phyloP scores from a whole-genome alignment of 805 yeast genomes.

The Ogataea nakhonphanomensis region DNA sequence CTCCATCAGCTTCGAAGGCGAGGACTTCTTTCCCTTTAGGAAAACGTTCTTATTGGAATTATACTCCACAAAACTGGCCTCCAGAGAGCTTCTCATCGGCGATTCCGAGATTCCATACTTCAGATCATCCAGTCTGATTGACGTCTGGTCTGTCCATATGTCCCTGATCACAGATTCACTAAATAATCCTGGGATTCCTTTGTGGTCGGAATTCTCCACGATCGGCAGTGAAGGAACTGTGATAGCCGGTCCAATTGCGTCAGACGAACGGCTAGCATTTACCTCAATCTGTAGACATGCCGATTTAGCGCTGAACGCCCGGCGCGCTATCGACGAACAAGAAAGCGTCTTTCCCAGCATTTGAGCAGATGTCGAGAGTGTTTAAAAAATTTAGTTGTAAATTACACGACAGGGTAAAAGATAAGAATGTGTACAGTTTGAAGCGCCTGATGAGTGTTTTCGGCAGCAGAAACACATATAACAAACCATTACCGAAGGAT shows the following conservation, averaged over 20 bases:
- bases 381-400: conserved; percentile 5
- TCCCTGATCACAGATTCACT: conserved; percentile 45
- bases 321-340: neutral
- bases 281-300: conserved; percentile 11
- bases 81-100: conserved; percentile 27
- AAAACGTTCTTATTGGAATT: conserved; percentile 17
- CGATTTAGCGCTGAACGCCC: conserved; percentile 6
- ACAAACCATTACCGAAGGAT: too few species aligned
- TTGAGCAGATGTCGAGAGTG: neutral
- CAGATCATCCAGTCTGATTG: conserved; percentile 37
- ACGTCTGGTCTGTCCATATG: conserved; percentile 48
- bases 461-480: too few species aligned
- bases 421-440: neutral
- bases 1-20: conserved; percentile 15
- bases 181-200: conserved; percentile 49
- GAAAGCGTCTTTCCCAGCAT: conserved; percentile 4
- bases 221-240: conserved; percentile 26
- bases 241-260: conserved; percentile 15
- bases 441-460: neutral
- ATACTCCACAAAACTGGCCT: conserved; percentile 22
- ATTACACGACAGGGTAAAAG: conserved; percentile 1
- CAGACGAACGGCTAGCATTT: conserved; percentile 1
- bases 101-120: conserved; percentile 36
- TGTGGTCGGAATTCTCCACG: conserved; percentile 23
- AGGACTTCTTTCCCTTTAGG: conserved; percentile 14